These are phyloP conservation scores for Apocynum venetum DNA, from an alignment of 257 asterid species.

Conservation along the genomic window DNA sequence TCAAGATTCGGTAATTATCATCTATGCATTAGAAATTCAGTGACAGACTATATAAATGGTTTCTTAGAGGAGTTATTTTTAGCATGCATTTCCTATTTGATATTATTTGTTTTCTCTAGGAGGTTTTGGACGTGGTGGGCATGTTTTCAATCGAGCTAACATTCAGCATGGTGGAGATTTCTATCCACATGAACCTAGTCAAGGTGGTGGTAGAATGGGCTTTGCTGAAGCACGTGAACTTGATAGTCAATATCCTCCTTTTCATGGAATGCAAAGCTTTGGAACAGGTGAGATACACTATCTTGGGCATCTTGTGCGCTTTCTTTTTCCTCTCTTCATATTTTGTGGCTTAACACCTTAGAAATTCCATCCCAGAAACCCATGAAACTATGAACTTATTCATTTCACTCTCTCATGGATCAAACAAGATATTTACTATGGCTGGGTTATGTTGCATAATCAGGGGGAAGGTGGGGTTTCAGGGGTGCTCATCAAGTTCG, in stretches of 20 bases:
- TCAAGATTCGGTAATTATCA: constrained; percentile 27
- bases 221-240: constrained; percentile 28
- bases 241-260: constrained; percentile 34
- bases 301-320: neutral
- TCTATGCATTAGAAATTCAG: neutral
- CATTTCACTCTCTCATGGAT: neutral
- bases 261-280: constrained; percentile 38
- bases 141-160: constrained; percentile 31
- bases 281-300: constrained; percentile 40
- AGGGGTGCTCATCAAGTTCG: constrained; percentile 38
- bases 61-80: constrained; percentile 5
- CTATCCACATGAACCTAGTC: constrained; percentile 39
- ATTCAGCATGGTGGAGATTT: constrained; percentile 34
- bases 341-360: neutral
- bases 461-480: constrained; percentile 54
- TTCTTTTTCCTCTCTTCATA: neutral
- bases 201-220: constrained; percentile 35
- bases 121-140: constrained; percentile 48
- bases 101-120: constrained; percentile 30
- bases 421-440: neutral
- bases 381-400: constrained; percentile 1
- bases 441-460: constrained; percentile 14
- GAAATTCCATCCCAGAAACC: neutral
- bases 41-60: neutral
- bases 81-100: constrained; percentile 5